Evolutionary conservation across 495 filamentous ascomycete species (phyloP), one percentile per base, ranked within the genome.

Genomic region (Staphylotrichum longicolle): DNA sequence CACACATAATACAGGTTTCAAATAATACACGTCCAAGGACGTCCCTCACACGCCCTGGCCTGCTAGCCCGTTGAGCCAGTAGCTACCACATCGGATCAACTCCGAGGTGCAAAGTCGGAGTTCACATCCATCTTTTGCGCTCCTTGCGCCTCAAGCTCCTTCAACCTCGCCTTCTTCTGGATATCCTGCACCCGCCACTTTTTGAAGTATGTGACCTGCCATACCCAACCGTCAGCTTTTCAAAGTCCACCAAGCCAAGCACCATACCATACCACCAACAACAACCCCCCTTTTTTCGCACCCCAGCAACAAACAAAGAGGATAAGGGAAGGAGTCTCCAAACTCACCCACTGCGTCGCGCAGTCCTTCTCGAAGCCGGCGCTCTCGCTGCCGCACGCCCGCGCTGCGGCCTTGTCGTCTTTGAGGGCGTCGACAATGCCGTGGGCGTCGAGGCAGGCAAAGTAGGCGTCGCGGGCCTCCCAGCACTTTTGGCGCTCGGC

Each of bases 181-280:
- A 87, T 82, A 59, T 98, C 93, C 80, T 94, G 92, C 44, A 98
- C 91, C 61, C 94, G 82, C 75, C 91, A 86, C 72, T 96, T 89
- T 76, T 98, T 96, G 81, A 98, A 98, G 75, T 98, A 96, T 75
- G 89, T 90, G 60, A 98, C 91, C 93, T 97, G 67, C 40, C 58
- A 27, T 1, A 27, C 20, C 20, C 20, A 27, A 27, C 20, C 20
- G 20, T 27, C 20, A 27, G 20, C 20, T 27, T 27, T 27, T 27
- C 20, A 27, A 27, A 27, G 20, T 27, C 20, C 20, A 27, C 20
- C 20, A 27, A 27, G 20, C 20, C 1, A 27, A 27, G 20, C 20
- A 27, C 20, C 20, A 27, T 27, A 27, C 20, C 20, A 27, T 1
- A 27, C 20, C 20, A 27, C 20, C 20, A 27, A 27, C 20, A 27